Evolutionary conservation across 2,329 filamentous ascomycete genomes (phyloP), one percentile per base, ranked within the genome.

Genomic region (Sporothrix phasma): DNA sequence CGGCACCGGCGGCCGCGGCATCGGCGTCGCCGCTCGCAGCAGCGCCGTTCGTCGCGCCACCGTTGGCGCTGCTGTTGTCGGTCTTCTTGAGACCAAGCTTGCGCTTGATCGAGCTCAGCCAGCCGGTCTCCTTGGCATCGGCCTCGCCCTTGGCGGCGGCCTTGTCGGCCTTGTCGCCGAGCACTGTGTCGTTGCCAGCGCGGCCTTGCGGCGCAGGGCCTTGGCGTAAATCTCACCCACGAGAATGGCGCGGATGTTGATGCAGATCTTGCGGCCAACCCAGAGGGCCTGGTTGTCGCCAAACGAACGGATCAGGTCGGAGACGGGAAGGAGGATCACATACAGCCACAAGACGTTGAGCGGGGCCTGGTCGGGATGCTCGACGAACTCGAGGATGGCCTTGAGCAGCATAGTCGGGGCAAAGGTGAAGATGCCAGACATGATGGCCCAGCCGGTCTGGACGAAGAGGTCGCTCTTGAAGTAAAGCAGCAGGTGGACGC

Each of bases 221-320:
- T 99, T 99, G 64, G 92, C 90, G 74, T 99, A 99, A 54, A 99
- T 94, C 72, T 99, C 94, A 63, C 94, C 94, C 69, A 99, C 91
- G 67, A 99, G 92, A 72, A 99, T 94, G 60, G 94, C 92, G 67
- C 93, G 88, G 49, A 97, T 81, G 67, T 91, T 88, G 70, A 99
- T 93, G 76, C 92, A 97, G 67, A 97, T 89, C 75, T 92, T 96
- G 64, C 94, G 88, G 17, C 94, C 94, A 65, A 96, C 88, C 89
- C 90, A 99, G 0, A 99, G 81, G 8, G 91, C 90, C 74, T 94
- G 89, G 22, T 89, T 90, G 74, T 94, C 91, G 37, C 87, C 87
- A 24, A 96, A 80, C 5, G 93, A 94, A 65, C 92, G 89, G 26
- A 94, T 77, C 46, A 89, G 81, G 65, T 94, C 92, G 7, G 92